Evolutionary conservation across 768 basidiomycete genomes (phyloP).

Genomic region (Rhodocollybia butyracea): DNA sequence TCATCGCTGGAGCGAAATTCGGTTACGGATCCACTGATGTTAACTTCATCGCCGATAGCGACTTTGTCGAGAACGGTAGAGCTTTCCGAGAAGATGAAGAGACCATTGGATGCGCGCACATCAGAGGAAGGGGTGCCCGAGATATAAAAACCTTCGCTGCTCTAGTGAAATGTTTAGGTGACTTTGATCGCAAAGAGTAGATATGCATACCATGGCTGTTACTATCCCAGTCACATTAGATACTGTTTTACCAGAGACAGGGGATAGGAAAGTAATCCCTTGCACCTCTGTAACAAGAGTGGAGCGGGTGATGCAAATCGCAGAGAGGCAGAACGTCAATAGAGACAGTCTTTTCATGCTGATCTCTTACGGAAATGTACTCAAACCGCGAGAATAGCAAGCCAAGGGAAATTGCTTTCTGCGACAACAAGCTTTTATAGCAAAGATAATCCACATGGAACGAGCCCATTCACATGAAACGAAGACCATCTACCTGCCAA

Average conservation of each 20-base stretch:
- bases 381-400: too few species aligned
- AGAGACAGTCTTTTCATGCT: too few species aligned
- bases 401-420: too few species aligned
- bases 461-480: too few species aligned
- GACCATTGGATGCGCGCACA: constrained; percentile 46
- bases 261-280: constrained; percentile 45
- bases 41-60: constrained; percentile 44
- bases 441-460: too few species aligned
- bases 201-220: constrained; percentile 44
- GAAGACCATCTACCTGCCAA: too few species aligned
- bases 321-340: constrained; percentile 12
- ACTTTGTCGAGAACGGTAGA: constrained; percentile 34
- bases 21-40: constrained; percentile 35
- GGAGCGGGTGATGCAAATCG: constrained; percentile 27
- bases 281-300: constrained; percentile 45
- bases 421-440: too few species aligned
- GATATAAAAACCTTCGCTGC: constrained; percentile 46
- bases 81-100: constrained; percentile 45
- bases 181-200: background rate
- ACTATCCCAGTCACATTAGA: constrained; percentile 47
- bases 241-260: constrained; percentile 41
- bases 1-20: constrained; percentile 45
- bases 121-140: constrained; percentile 41
- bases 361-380: too few species aligned
- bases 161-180: constrained; percentile 26